phyloP scores from a whole-genome alignment of 1,284 basidiomycete genomes.

The Heterobasidion parviporum region DNA sequence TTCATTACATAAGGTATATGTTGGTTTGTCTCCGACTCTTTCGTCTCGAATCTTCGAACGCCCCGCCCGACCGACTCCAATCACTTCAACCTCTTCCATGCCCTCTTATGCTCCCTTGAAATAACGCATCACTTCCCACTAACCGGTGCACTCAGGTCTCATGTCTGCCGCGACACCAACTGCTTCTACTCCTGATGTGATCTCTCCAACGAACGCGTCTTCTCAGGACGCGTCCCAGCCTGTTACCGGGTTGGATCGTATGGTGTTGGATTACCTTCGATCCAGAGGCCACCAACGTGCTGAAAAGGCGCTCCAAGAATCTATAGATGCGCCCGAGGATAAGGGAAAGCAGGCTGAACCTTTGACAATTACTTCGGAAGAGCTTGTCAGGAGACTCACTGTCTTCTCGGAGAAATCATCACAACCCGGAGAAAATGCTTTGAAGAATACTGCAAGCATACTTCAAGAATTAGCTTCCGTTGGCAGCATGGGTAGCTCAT shows the following conservation, averaged over 20 bases:
- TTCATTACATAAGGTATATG: too few relatives aligned
- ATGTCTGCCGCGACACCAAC: constrained; percentile 41
- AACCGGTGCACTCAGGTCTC: background rate
- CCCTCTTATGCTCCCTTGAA: too few relatives aligned
- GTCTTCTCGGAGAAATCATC: constrained; percentile 60
- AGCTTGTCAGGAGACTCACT: constrained; percentile 58
- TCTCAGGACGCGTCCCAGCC: constrained; percentile 25
- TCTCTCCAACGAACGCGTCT: constrained; percentile 15
- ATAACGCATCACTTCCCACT: too few relatives aligned
- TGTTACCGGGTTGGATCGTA: constrained; percentile 40
- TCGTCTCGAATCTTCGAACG: too few relatives aligned
- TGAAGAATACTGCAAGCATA: constrained; percentile 57
- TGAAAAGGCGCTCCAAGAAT: constrained; percentile 66
- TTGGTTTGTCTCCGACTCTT: too few relatives aligned
- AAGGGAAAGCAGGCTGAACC: constrained; percentile 43
- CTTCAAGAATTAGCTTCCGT: constrained; percentile 57
- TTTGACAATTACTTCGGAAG: constrained; percentile 41
- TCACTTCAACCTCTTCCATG: too few relatives aligned
- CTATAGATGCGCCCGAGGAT: constrained; percentile 50
- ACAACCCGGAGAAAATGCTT: constrained; percentile 54
- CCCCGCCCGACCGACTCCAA: too few relatives aligned
- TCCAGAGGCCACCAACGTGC: constrained; percentile 74
- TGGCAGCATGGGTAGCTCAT: constrained; percentile 58
- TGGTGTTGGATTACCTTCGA: constrained; percentile 81
- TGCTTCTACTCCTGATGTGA: constrained; percentile 24